Evolutionary conservation across 106 monocot species (phyloP).

Genomic region (Dendrobium chrysotoxum): DNA sequence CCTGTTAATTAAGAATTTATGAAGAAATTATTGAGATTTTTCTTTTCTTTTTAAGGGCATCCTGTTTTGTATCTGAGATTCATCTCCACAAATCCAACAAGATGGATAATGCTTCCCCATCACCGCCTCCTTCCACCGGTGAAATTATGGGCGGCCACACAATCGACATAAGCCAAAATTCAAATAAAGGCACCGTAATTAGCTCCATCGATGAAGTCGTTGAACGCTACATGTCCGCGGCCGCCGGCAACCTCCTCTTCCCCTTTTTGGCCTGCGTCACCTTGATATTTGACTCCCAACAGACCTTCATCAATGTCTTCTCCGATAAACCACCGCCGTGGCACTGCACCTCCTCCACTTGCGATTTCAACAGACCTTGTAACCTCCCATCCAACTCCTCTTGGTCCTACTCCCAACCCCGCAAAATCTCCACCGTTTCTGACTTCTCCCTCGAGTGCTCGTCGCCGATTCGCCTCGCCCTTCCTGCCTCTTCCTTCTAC

Average conservation of each 20-base stretch:
- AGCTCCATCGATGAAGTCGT: slow-evolving; percentile 3
- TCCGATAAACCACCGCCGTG: slow-evolving; percentile 18
- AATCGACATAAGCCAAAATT: not conserved
- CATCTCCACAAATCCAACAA: too few relatives aligned
- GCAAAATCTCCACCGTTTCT: slow-evolving; percentile 11
- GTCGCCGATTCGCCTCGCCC: not conserved
- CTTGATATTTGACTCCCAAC: slow-evolving; percentile 29
- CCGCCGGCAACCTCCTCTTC: slow-evolving; percentile 11
- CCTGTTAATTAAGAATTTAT: too few relatives aligned
- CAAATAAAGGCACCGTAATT: not conserved
- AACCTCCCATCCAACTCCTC: not conserved
- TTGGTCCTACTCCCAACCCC: slow-evolving; percentile 10
- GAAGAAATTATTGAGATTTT: too few relatives aligned
- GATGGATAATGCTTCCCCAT: too few relatives aligned
- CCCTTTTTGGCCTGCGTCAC: slow-evolving; percentile 17
- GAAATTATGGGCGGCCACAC: too few relatives aligned
- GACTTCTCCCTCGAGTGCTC: slow-evolving; percentile 23
- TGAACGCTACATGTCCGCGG: slow-evolving; percentile 3
- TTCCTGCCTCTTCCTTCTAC: slow-evolving; percentile 25
- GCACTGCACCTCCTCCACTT: slow-evolving; percentile 9
- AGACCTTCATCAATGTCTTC: slow-evolving; percentile 40
- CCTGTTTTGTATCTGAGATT: too few relatives aligned
- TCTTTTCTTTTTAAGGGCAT: too few relatives aligned
- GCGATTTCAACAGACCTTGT: not conserved
- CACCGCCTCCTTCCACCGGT: too few relatives aligned